Conservation (phyloP, 2,329 filamentous ascomycete species). For the Elsinoe arachidis region DNA sequence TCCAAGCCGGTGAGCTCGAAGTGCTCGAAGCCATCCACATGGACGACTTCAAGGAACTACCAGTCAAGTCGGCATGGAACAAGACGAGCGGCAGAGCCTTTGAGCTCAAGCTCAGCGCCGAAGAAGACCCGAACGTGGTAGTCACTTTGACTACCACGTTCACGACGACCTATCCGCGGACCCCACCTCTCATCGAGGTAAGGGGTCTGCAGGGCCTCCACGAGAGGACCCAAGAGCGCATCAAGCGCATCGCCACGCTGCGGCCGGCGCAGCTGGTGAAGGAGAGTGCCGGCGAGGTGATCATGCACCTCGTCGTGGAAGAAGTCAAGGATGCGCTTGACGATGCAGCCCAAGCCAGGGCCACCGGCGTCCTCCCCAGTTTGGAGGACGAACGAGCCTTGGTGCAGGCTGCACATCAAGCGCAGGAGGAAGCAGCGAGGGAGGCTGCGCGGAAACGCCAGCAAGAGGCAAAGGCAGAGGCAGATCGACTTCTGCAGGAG, state of each 20-base stretch:
- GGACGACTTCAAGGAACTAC: constrained; percentile 73
- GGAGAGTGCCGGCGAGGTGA: constrained; percentile 46
- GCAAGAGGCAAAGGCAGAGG: constrained; percentile 44
- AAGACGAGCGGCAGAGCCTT: constrained; percentile 73
- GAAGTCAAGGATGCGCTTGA: constrained; percentile 65
- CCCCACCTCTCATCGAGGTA: constrained; percentile 62
- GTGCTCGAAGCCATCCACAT: constrained; percentile 81
- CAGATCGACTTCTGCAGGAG: constrained; percentile 60
- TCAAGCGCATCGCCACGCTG: constrained; percentile 59
- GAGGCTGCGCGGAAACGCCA: constrained; percentile 32
- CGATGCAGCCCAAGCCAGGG: constrained; percentile 71
- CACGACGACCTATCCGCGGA: constrained; percentile 85
- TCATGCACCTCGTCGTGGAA: constrained; percentile 55
- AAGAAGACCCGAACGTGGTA: constrained; percentile 61
- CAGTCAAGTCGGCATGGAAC: constrained; percentile 74
- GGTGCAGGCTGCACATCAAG: constrained; percentile 64
- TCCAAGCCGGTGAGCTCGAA: constrained; percentile 80
- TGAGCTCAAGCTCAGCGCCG: constrained; percentile 67
- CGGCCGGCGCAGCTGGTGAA: constrained; percentile 52
- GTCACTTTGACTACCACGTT: constrained; percentile 80
- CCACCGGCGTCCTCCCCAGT: constrained; percentile 67
- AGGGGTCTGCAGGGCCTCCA: constrained; percentile 57
- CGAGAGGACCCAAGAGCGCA: constrained; percentile 61
- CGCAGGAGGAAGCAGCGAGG: constrained; percentile 43
- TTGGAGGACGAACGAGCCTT: constrained; percentile 80